Evolutionary conservation across 805 yeast species (phyloP), one percentile per base, ranked within the genome.

Genomic region (Starmerella potacharoeniae): DNA sequence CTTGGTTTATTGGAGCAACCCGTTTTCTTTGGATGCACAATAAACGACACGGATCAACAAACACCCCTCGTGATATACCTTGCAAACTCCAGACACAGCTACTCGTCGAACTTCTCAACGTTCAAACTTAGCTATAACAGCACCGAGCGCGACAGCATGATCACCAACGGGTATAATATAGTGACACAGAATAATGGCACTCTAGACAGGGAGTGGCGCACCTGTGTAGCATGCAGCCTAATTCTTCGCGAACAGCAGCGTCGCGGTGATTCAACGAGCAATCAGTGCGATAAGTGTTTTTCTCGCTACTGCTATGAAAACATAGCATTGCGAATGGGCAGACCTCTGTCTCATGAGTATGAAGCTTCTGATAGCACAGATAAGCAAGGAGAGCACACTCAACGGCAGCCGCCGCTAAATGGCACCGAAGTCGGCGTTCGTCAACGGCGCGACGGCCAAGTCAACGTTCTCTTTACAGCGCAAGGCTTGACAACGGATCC

Each of bases 21-120:
- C 10, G 71, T 81, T 0, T 87, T 88, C 66, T 84, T 88, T 64
- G 96, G 96, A 2, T 89, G 97, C 68, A 72, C 81, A 64, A 73
- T 68, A 0, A 81, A 82, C 61, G 69, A 40, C 11, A 36, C 35
- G 35, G 65, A 49, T 62, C 63, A 29, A 63, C 63, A 31, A 4
- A n/a, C 30, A 37, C 85, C 88, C 29, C 93, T 93, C 1, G 71
- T 86, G 51, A 74, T 84, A 11, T 84, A 83, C 63, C 73, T 78
- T 53, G 87, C 90, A 39, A 86, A 86, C 67, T 66, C 83, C 51
- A 81, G 82, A 35, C 78, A 76, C 66, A 72, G 81, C 31, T 81
- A 66, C 62, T 69, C 72, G 63, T 75, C 87, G 22, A 86, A 85
- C 66, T 77, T 81, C 13, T 76, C 85, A 2, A 84, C 91, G 7